phyloP scores from a whole-genome alignment of 768 basidiomycete genomes.

The Pleurotus djamor region DNA sequence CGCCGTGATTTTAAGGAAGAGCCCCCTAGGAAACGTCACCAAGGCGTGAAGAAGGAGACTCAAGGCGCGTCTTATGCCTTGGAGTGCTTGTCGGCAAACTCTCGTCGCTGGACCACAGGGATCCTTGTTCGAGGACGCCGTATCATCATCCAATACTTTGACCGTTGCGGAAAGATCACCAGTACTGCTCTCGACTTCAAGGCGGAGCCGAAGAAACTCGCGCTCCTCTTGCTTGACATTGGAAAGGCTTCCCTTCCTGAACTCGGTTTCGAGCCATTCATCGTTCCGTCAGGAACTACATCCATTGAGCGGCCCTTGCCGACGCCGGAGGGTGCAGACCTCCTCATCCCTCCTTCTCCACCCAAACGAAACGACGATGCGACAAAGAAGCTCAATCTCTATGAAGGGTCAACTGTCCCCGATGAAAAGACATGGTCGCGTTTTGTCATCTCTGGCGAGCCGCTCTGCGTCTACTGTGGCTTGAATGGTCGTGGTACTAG shows the following conservation, averaged over 20 bases:
- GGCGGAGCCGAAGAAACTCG: conserved; percentile 13
- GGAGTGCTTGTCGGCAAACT: conserved; percentile 12
- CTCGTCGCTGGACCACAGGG: conserved; percentile 16
- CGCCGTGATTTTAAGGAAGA: too few relatives aligned
- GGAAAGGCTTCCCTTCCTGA: not conserved
- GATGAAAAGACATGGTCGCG: not conserved
- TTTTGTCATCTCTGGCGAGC: not conserved
- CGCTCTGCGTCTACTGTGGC: conserved; percentile 9
- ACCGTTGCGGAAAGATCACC: conserved; percentile 18
- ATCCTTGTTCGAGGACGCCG: conserved; percentile 15
- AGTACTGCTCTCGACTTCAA: conserved; percentile 16
- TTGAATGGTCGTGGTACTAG: conserved; percentile 17
- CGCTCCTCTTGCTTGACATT: conserved; percentile 11
- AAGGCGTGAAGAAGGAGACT: not conserved
- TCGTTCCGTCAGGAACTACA: conserved; percentile 4
- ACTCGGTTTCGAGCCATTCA: conserved; percentile 15
- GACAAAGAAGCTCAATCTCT: not conserved
- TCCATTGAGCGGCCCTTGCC: not conserved
- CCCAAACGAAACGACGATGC: not conserved
- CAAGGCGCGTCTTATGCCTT: conserved; percentile 12
- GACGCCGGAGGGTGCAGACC: not conserved
- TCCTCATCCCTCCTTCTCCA: not conserved
- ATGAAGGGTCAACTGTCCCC: not conserved
- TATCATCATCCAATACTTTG: conserved; percentile 23
- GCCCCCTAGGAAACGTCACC: too few relatives aligned